Conservation (phyloP, 768 basidiomycete genomes). For the Tricholoma hemisulphureum region DNA sequence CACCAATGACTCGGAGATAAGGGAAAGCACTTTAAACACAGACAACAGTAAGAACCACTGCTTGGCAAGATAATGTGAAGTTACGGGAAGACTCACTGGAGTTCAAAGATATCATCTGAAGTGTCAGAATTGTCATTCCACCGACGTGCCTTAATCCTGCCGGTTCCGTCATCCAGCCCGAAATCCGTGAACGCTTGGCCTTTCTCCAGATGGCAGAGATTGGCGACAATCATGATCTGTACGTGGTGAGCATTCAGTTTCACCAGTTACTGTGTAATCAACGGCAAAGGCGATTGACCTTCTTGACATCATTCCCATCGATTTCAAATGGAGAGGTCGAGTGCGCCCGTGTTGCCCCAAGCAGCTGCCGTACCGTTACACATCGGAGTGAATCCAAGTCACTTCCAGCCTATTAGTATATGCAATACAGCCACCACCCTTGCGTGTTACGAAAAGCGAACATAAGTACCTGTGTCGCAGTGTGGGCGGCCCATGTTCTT, state of each 20-base stretch:
- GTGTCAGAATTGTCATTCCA: conserved; percentile 52
- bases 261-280: background rate
- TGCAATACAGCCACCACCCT: background rate
- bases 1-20: conserved; percentile 48
- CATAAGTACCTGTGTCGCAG: background rate
- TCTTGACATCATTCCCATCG: conserved; percentile 17
- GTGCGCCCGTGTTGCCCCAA: conserved; percentile 12
- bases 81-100: conserved; percentile 13
- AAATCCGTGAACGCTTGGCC: conserved; percentile 71
- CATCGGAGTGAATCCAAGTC: conserved; percentile 22
- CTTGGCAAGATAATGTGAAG: background rate
- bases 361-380: conserved; percentile 31
- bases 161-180: conserved; percentile 37
- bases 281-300: conserved; percentile 26
- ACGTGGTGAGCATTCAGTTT: conserved; percentile 16
- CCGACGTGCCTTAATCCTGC: conserved; percentile 42
- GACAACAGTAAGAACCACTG: background rate
- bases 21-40: conserved; percentile 53
- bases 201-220: conserved; percentile 63
- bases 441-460: background rate
- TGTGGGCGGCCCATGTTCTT: background rate
- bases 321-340: conserved; percentile 17
- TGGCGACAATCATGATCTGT: conserved; percentile 72
- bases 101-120: background rate
- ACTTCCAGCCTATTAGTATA: background rate